Conservation (phyloP, 306 rosid genomes). For the Malus orientalis region DNA sequence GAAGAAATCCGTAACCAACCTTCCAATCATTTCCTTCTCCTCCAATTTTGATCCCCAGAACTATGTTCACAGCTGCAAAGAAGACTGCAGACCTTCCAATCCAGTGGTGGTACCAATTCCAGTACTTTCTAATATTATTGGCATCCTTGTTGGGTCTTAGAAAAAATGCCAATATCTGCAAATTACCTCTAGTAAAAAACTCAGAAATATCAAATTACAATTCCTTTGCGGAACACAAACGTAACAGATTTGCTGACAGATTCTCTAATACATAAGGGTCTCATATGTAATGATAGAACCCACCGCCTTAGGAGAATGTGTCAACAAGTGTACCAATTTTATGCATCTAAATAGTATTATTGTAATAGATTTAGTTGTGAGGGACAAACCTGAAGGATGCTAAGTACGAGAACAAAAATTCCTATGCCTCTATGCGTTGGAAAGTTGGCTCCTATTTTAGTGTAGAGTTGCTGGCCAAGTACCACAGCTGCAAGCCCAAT, state of each 20-base stretch:
- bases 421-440: conserved; percentile 91
- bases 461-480: conserved; percentile 75
- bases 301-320: no score
- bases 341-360: neutral
- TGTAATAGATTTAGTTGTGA: neutral
- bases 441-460: conserved; percentile 44
- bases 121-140: conserved; percentile 50
- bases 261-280: neutral
- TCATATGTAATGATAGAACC: neutral
- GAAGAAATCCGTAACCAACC: conserved; percentile 78
- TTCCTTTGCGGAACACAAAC: neutral
- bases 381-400: conserved; percentile 81
- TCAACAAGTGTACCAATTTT: neutral
- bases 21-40: conserved; percentile 78
- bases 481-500: conserved; percentile 74
- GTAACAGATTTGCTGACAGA: no score
- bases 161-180: conserved; percentile 77
- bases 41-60: conserved; percentile 75
- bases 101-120: conserved; percentile 94
- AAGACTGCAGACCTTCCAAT: conserved; percentile 86
- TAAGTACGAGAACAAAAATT: conserved; percentile 70
- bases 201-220: neutral
- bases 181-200: neutral
- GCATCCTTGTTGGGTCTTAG: conserved; percentile 66
- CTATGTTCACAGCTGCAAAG: conserved; percentile 81